These are phyloP conservation scores for Clausena lansium DNA, from an alignment of 345 rosid species.

Conservation along the genomic window DNA sequence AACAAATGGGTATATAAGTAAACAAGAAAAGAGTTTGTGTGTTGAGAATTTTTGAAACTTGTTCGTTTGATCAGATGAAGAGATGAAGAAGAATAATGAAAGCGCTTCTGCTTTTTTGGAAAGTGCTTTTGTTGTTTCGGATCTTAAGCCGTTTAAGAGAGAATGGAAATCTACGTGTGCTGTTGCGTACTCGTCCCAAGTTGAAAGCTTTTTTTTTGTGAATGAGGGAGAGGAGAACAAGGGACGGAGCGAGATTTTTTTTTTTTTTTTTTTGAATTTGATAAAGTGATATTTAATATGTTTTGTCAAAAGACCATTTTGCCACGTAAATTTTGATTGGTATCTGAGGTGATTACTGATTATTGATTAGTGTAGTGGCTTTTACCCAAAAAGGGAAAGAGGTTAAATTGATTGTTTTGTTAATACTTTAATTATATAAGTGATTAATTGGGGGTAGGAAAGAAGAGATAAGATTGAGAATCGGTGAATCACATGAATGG, in stretches of 20 bases:
- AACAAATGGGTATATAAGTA: neutral
- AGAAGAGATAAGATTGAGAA: neutral
- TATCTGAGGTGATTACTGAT: no score
- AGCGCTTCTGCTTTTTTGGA: neutral
- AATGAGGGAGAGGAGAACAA: slow-evolving; percentile 1
- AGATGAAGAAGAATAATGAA: neutral
- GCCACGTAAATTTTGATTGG: no score
- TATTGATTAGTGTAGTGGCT: neutral
- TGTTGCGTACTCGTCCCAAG: neutral
- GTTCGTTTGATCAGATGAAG: neutral
- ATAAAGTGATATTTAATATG: slow-evolving; percentile 4
- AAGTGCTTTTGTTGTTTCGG: slow-evolving; percentile 17
- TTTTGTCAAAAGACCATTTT: slow-evolving; percentile 11
- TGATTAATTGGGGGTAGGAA: neutral
- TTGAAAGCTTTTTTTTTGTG: slow-evolving; percentile 9
- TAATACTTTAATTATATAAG: neutral
- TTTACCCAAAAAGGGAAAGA: neutral
- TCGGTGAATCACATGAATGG: neutral
- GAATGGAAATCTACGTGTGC: neutral
- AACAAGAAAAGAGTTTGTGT: neutral
- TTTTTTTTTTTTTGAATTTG: neutral
- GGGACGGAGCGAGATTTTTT: neutral
- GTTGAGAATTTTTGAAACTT: neutral
- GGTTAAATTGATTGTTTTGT: no score
- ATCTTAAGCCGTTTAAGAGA: slow-evolving; percentile 7